Conservation (phyloP, 345 rosid genomes). For the Lepidium didymum region DNA sequence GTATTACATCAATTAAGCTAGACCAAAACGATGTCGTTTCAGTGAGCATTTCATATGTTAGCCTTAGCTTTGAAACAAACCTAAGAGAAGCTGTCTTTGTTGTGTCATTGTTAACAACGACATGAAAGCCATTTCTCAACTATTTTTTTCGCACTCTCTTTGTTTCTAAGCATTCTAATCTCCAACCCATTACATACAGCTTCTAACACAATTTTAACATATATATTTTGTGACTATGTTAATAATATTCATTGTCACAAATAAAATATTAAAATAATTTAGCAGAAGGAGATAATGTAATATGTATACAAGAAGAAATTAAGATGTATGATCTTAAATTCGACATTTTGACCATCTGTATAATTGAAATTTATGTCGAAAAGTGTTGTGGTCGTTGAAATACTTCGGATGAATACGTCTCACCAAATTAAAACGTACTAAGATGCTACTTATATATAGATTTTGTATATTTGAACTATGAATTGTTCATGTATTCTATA, state of each 20-base stretch:
- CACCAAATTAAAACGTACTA: not conserved
- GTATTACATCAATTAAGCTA: not conserved
- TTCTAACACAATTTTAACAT: constrained; percentile 17
- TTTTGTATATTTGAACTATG: too few species aligned
- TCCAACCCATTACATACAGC: constrained; percentile 15
- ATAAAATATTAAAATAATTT: not conserved
- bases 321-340: constrained; percentile 18
- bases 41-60: not conserved
- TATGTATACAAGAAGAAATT: constrained; percentile 14
- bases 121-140: constrained; percentile 34
- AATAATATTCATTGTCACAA: not conserved
- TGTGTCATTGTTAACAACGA: constrained; percentile 23
- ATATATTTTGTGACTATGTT: not conserved
- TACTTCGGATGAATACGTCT: constrained; percentile 7
- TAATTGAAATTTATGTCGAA: not conserved
- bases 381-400: not conserved
- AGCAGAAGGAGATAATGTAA: not conserved
- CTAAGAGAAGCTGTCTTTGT: constrained; percentile 15
- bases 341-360: not conserved
- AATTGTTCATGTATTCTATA: too few species aligned
- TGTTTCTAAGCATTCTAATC: constrained; percentile 25
- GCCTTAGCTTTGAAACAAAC: constrained; percentile 25
- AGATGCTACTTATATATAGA: too few species aligned
- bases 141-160: constrained; percentile 1
- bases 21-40: not conserved